These are phyloP conservation scores for Stromatinia cepivora DNA, from an alignment of 2,329 filamentous ascomycete genomes.

Conservation along the genomic window DNA sequence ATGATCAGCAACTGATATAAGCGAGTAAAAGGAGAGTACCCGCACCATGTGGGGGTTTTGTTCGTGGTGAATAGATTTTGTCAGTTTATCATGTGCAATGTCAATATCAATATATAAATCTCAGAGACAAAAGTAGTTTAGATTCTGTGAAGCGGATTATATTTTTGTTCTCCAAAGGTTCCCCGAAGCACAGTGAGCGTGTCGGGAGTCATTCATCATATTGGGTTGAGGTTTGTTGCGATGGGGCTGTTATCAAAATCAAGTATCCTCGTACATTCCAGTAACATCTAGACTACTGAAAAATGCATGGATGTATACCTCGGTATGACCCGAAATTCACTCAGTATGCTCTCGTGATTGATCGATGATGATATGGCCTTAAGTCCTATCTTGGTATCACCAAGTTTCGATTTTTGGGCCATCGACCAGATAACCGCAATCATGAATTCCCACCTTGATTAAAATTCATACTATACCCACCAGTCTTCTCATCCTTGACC, in stretches of 20 bases:
- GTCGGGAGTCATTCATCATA: not conserved
- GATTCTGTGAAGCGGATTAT: not conserved
- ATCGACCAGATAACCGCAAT: not conserved
- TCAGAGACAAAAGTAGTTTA: not conserved
- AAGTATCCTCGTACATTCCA: not conserved
- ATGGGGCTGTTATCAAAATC: not conserved
- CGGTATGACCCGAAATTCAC: not conserved
- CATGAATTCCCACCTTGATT: conserved; percentile 37
- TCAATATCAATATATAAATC: not conserved
- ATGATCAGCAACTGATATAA: not conserved
- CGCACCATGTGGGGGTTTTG: not conserved
- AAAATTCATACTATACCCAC: conserved; percentile 95
- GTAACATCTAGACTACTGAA: not conserved
- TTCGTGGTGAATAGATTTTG: not conserved
- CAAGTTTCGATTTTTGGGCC: not conserved
- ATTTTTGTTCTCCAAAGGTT: not conserved
- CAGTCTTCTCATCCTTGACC: conserved; percentile 83
- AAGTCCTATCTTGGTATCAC: not conserved
- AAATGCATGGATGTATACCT: not conserved
- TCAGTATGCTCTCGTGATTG: not conserved
- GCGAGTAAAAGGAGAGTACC: conserved; percentile 10
- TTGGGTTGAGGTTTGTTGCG: not conserved
- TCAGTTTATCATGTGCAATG: not conserved
- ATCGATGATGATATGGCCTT: not conserved
- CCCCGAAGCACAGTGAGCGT: not conserved